A percentile compares a stretch with the other conserved stretches of the same genome.
These are phyloP conservation scores for Scleroderma citrinum DNA, from an alignment of 768 basidiomycete species.

Conservation along the genomic window DNA sequence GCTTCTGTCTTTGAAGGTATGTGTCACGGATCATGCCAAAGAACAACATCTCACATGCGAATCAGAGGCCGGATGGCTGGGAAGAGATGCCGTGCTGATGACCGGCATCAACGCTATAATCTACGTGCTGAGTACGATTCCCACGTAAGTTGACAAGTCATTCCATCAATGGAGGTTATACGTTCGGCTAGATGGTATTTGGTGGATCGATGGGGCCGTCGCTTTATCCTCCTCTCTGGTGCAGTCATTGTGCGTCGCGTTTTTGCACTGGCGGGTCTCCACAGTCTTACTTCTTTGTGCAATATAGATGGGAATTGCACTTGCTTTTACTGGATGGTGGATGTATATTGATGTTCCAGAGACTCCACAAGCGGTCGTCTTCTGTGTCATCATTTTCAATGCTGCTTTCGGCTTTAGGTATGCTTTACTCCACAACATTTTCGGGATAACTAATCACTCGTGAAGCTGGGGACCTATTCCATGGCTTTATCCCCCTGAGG, in stretches of 20 bases:
- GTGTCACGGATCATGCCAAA: slow-evolving; percentile 3
- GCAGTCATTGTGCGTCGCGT: slow-evolving; percentile 59
- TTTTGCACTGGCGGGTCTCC: not conserved
- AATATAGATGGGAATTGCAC: slow-evolving; percentile 70
- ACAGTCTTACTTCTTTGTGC: slow-evolving; percentile 2
- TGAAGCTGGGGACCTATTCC: slow-evolving; percentile 81
- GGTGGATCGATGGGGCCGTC: slow-evolving; percentile 86
- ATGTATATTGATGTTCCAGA: slow-evolving; percentile 84
- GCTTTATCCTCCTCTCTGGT: slow-evolving; percentile 81
- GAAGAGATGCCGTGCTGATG: slow-evolving; percentile 91
- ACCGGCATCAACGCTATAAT: slow-evolving; percentile 88
- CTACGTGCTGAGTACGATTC: slow-evolving; percentile 73
- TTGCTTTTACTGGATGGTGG: slow-evolving; percentile 85
- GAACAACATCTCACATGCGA: slow-evolving; percentile 6
- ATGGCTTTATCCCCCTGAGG: slow-evolving; percentile 87
- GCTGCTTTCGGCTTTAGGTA: slow-evolving; percentile 88
- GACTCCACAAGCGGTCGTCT: slow-evolving; percentile 84
- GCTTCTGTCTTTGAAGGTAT: slow-evolving; percentile 89
- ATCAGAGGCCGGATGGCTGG: slow-evolving; percentile 91
- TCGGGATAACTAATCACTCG: slow-evolving; percentile 2
- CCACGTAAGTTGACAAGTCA: slow-evolving; percentile 54
- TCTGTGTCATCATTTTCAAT: slow-evolving; percentile 88
- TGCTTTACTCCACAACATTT: slow-evolving; percentile 3
- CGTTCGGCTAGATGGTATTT: slow-evolving; percentile 72
- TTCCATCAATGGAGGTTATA: slow-evolving; percentile 5